A percentile compares a stretch with the other conserved stretches of the same genome.
phyloP scores from a whole-genome alignment of 2,329 filamentous ascomycete species.

The Elsinoe australis region DNA sequence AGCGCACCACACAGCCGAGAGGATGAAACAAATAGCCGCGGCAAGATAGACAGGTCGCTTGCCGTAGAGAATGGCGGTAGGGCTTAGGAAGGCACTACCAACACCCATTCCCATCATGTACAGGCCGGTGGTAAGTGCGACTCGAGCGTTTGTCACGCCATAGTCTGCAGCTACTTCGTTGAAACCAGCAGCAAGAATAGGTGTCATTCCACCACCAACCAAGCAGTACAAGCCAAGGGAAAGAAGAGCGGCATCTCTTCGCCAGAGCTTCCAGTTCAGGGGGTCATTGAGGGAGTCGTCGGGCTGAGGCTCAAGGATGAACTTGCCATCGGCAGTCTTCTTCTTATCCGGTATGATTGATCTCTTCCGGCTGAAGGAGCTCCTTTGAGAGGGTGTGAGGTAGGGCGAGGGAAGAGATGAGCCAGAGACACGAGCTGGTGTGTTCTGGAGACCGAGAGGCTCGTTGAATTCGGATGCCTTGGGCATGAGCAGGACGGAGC shows the following conservation, averaged over 20 bases:
- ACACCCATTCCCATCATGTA: conserved; percentile 92
- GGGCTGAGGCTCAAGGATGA: conserved; percentile 85
- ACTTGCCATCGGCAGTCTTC: conserved; percentile 68
- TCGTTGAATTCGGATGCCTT: conserved; percentile 51
- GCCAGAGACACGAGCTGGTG: conserved; percentile 47
- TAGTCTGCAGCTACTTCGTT: conserved; percentile 64
- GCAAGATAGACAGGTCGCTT: conserved; percentile 85
- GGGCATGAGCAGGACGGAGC: conserved; percentile 54
- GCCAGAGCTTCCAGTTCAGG: conserved; percentile 80
- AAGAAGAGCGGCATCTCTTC: conserved; percentile 69
- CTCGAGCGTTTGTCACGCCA: conserved; percentile 58
- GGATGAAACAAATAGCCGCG: conserved; percentile 67
- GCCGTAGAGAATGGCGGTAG: conserved; percentile 82
- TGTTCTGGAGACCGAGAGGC: conserved; percentile 52
- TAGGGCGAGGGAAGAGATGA: conserved; percentile 24
- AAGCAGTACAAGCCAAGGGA: conserved; percentile 89
- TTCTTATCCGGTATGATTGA: conserved; percentile 49
- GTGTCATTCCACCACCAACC: conserved; percentile 87
- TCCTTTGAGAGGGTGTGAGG: conserved; percentile 5
- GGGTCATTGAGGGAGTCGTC: conserved; percentile 88
- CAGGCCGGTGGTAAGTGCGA: conserved; percentile 80
- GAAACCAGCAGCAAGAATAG: conserved; percentile 83
- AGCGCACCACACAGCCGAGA: conserved; percentile 76
- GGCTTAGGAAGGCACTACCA: conserved; percentile 75
- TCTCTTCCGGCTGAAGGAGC: not conserved